Percentiles rank a stretch among this genome's conserved stretches.
Evolutionary conservation across 2,329 filamentous ascomycete species (phyloP).

Genomic region (Colletotrichum caudatum): DNA sequence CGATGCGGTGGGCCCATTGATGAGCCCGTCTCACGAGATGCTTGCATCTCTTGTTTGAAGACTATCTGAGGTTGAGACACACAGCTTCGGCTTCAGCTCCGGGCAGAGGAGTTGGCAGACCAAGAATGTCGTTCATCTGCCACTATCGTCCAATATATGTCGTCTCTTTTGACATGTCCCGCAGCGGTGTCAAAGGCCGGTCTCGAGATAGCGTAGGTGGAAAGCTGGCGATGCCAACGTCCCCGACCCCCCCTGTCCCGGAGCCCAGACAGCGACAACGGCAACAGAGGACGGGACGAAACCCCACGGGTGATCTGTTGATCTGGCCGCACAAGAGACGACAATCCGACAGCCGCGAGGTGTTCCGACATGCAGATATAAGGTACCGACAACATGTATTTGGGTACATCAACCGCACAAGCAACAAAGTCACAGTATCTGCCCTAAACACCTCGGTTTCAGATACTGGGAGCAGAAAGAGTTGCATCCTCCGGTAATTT

Average conservation of each 20-base stretch:
- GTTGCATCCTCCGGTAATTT: not conserved
- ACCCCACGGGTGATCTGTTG: not conserved
- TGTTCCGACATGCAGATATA: not conserved
- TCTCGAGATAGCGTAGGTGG: slow-evolving; percentile 23
- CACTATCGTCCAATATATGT: slow-evolving; percentile 28
- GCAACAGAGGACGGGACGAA: slow-evolving; percentile 25
- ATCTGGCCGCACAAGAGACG: slow-evolving; percentile 20
- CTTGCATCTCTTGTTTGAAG: slow-evolving; percentile 9
- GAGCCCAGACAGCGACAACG: slow-evolving; percentile 18
- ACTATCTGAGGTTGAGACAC: slow-evolving; percentile 6
- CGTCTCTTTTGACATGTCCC: slow-evolving; percentile 10
- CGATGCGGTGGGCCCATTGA: not conserved
- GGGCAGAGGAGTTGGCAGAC: not conserved
- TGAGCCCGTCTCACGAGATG: slow-evolving; percentile 4
- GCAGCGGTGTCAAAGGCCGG: slow-evolving; percentile 7
- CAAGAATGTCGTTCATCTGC: not conserved
- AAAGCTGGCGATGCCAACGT: not conserved
- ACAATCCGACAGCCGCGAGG: not conserved
- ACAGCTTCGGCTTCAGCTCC: not conserved
- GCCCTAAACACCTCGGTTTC: not conserved
- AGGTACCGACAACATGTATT: not conserved
- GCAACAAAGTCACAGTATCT: not conserved
- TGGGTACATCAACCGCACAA: not conserved
- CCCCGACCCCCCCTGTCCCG: not conserved
- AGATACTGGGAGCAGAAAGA: not conserved